Percentiles rank a stretch among this genome's conserved stretches.
phyloP scores from a whole-genome alignment of 495 filamentous ascomycete species.

The Amorphotheca resinae region DNA sequence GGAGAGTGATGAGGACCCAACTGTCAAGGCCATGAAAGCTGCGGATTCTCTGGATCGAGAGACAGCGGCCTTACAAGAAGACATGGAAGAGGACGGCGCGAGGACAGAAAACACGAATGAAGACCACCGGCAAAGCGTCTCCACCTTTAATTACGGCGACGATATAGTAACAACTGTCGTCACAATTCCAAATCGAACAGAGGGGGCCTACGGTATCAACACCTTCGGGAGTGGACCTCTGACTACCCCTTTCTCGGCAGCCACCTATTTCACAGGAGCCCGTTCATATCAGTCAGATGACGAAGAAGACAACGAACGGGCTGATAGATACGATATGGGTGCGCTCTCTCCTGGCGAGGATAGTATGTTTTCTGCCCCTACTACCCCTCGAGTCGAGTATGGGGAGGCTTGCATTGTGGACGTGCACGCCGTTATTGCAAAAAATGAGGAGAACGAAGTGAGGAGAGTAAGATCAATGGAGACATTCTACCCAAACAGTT shows the following conservation, averaged over 20 bases:
- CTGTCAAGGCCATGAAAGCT: slow-evolving; percentile 33
- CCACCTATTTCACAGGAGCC: not conserved
- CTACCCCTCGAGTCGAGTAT: slow-evolving; percentile 13
- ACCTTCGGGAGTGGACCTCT: slow-evolving; percentile 3
- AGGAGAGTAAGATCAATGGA: slow-evolving; percentile 13
- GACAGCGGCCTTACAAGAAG: slow-evolving; percentile 29
- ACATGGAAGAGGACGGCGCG: not conserved
- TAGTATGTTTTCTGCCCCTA: slow-evolving; percentile 3
- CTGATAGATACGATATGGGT: slow-evolving; percentile 6
- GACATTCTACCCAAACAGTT: slow-evolving; percentile 4
- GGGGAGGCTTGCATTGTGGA: slow-evolving; percentile 18
- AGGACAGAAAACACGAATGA: not conserved
- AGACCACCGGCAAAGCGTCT: too few relatives aligned
- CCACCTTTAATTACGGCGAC: not conserved
- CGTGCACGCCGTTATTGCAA: slow-evolving; percentile 5
- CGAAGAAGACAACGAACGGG: not conserved
- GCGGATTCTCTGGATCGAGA: slow-evolving; percentile 36
- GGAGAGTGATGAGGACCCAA: slow-evolving; percentile 21
- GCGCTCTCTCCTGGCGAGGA: slow-evolving; percentile 3
- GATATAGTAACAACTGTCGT: slow-evolving; percentile 5
- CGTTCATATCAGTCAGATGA: not conserved
- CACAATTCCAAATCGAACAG: slow-evolving; percentile 3
- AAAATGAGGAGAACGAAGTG: not conserved
- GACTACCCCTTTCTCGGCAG: not conserved
- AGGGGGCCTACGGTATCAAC: not conserved